These are phyloP conservation scores for Suhomyces pyralidae DNA, from an alignment of 805 yeast genomes.

Conservation along the genomic window DNA sequence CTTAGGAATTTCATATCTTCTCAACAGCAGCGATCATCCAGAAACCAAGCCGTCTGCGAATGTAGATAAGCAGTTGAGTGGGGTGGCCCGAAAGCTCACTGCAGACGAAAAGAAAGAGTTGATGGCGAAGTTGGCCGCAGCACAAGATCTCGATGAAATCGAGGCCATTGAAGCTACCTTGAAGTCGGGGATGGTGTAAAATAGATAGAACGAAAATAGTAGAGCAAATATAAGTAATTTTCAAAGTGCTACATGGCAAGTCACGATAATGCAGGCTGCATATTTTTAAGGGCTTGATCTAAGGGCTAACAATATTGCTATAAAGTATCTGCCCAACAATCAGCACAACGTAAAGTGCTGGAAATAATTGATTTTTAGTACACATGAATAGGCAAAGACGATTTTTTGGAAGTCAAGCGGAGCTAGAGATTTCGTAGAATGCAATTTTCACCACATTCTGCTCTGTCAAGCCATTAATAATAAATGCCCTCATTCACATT, in stretches of 20 bases:
- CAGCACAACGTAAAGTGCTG: background rate
- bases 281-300: no score
- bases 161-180: conserved; percentile 62
- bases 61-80: conserved; percentile 30
- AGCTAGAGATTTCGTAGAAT: background rate
- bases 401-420: background rate
- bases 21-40: conserved; percentile 2
- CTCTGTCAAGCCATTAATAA: background rate
- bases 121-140: conserved; percentile 53
- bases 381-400: no score
- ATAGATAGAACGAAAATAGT: background rate
- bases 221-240: background rate
- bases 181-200: conserved; percentile 11
- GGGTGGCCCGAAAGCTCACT: conserved; percentile 45
- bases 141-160: conserved; percentile 72
- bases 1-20: conserved; percentile 12
- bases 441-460: background rate
- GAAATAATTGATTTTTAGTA: no score
- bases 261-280: no score
- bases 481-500: background rate
- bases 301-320: background rate
- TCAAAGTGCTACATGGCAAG: no score
- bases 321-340: background rate
- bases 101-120: conserved; percentile 52
- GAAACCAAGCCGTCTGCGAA: conserved; percentile 16